A percentile compares a stretch with the other conserved stretches of the same genome.
Conservation (phyloP, 805 yeast species). For the Yarrowia sp. region DNA sequence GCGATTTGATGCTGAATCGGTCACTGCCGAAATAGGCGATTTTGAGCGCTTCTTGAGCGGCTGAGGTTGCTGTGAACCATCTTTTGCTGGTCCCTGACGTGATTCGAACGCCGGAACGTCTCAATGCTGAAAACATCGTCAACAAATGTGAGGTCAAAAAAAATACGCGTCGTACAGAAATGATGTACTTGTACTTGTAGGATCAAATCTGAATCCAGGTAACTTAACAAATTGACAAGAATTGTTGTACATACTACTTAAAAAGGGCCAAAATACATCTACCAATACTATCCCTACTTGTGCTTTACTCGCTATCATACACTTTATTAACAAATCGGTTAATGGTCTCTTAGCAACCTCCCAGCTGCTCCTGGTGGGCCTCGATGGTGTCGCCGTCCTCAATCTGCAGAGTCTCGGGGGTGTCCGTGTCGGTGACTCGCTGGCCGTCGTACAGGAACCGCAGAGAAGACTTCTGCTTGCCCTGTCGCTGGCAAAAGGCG, state of each 20-base stretch:
- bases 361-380: conserved; percentile 83
- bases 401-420: conserved; percentile 88
- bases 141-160: neutral
- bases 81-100: neutral
- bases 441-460: conserved; percentile 94
- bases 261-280: neutral
- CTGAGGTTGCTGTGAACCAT: neutral
- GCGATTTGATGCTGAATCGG: conserved; percentile 64
- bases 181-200: too few species aligned
- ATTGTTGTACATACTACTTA: neutral
- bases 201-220: too few species aligned
- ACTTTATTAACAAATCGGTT: conserved; percentile 6
- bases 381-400: conserved; percentile 96
- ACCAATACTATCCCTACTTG: neutral
- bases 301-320: conserved; percentile 6
- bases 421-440: conserved; percentile 83
- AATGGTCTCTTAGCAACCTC: conserved; percentile 14
- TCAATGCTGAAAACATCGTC: neutral
- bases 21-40: conserved; percentile 85
- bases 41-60: conserved; percentile 38
- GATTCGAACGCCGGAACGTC: neutral
- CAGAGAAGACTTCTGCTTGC: conserved; percentile 79
- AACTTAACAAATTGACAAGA: too few species aligned
- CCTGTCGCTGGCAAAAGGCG: conserved; percentile 97
- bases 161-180: neutral